Evolutionary conservation across 2,329 filamentous ascomycete genomes (phyloP).

Genomic region (Alternaria ventricosa): DNA sequence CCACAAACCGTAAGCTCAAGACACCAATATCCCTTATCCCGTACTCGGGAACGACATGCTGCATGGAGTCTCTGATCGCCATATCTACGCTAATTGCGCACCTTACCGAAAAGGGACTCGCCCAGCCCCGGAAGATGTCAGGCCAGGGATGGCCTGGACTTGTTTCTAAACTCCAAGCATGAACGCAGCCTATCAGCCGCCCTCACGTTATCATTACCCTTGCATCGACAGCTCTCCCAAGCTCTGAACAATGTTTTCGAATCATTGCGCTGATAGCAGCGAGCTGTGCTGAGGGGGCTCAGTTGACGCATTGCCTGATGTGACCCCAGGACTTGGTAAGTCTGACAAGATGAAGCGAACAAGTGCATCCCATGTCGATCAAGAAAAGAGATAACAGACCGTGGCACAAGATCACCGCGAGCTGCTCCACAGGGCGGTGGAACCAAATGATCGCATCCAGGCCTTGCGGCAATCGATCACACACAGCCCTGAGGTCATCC

Average conservation of each 20-base stretch:
- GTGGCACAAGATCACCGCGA: not conserved
- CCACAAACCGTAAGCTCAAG: not conserved
- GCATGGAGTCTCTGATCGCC: conserved; percentile 8
- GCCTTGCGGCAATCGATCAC: not conserved
- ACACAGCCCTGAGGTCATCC: conserved; percentile 24
- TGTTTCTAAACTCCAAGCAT: conserved; percentile 2
- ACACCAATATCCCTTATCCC: not conserved
- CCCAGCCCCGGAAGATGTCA: not conserved
- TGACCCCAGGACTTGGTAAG: not conserved
- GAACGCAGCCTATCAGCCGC: conserved; percentile 22
- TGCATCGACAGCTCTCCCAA: conserved; percentile 7
- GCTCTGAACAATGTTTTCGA: conserved; percentile 15
- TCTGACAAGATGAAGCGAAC: not conserved
- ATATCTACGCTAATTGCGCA: conserved; percentile 2
- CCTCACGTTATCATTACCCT: conserved; percentile 23
- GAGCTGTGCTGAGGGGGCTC: conserved; percentile 1
- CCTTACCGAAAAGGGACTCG: conserved; percentile 2
- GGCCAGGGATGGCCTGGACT: conserved; percentile 6
- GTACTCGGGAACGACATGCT: conserved; percentile 1
- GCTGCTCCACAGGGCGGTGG: not conserved
- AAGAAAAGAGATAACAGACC: not conserved
- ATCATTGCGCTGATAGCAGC: conserved; percentile 19
- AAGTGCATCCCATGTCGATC: not conserved
- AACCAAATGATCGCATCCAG: not conserved
- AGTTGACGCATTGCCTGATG: not conserved